Evolutionary conservation across 441 rosid species (phyloP).

Genomic region (Jatropha multifida): DNA sequence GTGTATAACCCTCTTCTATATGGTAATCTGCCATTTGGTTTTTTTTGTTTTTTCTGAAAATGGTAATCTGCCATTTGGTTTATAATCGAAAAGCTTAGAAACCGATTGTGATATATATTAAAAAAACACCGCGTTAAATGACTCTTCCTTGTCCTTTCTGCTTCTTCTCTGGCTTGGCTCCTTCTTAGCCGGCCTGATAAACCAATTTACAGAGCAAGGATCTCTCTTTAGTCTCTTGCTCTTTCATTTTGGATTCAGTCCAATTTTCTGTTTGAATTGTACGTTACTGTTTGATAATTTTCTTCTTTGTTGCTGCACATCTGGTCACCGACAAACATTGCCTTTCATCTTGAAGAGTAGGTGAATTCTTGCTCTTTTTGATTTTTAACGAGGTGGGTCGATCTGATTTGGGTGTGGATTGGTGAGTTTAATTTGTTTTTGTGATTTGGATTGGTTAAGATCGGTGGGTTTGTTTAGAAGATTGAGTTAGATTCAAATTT

Average conservation of each 20-base stretch:
- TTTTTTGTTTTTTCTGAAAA: too few relatives aligned
- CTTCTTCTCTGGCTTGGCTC: constrained; percentile 16
- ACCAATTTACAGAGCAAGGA: not conserved
- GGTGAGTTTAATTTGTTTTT: constrained; percentile 23
- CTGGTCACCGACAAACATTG: constrained; percentile 16
- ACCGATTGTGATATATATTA: not conserved
- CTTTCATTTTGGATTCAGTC: constrained; percentile 8
- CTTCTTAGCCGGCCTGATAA: constrained; percentile 32
- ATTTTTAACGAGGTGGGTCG: constrained; percentile 38
- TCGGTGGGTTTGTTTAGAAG: constrained; percentile 34
- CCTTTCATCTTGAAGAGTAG: constrained; percentile 8
- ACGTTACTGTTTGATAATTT: not conserved
- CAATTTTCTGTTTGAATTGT: constrained; percentile 2
- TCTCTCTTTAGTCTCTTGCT: constrained; percentile 6
- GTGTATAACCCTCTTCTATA: not conserved
- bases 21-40: constrained; percentile 10
- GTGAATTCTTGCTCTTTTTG: constrained; percentile 21
- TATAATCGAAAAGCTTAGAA: not conserved
- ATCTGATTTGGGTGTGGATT: constrained; percentile 24
- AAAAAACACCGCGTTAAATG: not conserved
- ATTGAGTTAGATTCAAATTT: constrained; percentile 25
- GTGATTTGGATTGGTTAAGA: constrained; percentile 23
- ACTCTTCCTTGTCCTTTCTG: constrained; percentile 25
- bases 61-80: constrained; percentile 11
- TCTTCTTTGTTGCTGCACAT: constrained; percentile 8